Percentiles rank a stretch among this genome's conserved stretches.
These are phyloP conservation scores for Brassica juncea DNA, from an alignment of 345 rosid genomes.

Conservation along the genomic window DNA sequence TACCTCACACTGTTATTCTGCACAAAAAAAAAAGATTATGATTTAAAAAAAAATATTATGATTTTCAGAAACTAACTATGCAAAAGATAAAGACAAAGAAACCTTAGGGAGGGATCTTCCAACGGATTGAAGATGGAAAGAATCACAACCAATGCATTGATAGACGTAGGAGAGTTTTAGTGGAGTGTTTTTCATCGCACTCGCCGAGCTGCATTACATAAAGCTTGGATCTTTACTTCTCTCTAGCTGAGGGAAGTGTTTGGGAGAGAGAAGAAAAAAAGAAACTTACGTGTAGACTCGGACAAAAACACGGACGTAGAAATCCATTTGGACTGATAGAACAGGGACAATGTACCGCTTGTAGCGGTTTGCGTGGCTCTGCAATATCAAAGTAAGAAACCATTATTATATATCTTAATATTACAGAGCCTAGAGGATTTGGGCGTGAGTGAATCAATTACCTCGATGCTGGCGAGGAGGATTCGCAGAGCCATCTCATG, in stretches of 20 bases:
- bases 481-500: constrained; percentile 99
- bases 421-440: background rate
- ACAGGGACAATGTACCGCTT: constrained; percentile 97
- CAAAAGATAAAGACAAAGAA: background rate
- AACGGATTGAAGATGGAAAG: constrained; percentile 91
- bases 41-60: too few relatives aligned
- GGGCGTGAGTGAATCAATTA: constrained; percentile 20
- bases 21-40: background rate
- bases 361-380: constrained; percentile 99
- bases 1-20: constrained; percentile 86
- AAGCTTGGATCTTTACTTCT: constrained; percentile 19
- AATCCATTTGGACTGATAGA: constrained; percentile 92
- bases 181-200: constrained; percentile 98
- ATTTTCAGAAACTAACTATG: constrained; percentile 3
- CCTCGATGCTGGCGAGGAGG: constrained; percentile 96
- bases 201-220: constrained; percentile 76
- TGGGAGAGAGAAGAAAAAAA: constrained; percentile 12
- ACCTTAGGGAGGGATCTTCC: constrained; percentile 94
- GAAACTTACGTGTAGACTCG: constrained; percentile 85
- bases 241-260: constrained; percentile 6
- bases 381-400: constrained; percentile 28
- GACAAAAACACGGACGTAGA: constrained; percentile 93
- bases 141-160: constrained; percentile 97
- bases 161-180: constrained; percentile 97
- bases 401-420: too few relatives aligned